Base-by-base conservation (phyloP, 78 protist genomes). In the Tieghemostelium lacteum region DNA sequence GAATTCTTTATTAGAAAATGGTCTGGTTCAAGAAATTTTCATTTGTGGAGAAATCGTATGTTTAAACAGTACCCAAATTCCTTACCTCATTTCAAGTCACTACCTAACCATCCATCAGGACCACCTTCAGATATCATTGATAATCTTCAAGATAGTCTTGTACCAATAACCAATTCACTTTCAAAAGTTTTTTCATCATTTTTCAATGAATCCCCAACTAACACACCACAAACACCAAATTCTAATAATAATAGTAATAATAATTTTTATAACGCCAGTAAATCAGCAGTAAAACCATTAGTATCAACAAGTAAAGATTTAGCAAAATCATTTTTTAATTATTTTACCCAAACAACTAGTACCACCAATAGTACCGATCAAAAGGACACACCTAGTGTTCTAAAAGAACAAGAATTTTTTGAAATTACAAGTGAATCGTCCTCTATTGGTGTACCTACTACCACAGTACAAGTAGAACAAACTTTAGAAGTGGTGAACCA, bases 31-130 rank as follows among this genome's bases (percentile, higher is more conserved):
- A 65, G 61, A 67, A 80, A 67, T 42, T 80, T 80, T 66, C 28
- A 67, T 6, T 54, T 57, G 17, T 80, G 88, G 88, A 49, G 60
- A 19, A 80, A 34, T 19, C 67, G 67, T 67, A 36, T 80, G 75
- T 67, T 55, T 40, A 36, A 28, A 40, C 22, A 37, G 6, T 24
- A 50, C 31, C 88, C 88, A 28, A 45, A 45, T 45, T 6, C n/a
- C 52, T 45, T 69, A 45, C 75, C 75, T 12, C 29, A 52, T 49
- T 52, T 72, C 74, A n/a, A n/a, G n/a, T 26, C 29, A 6, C 67
- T 67, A 39, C 88, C 88, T 17, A 49, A 67, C 29, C 88, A 80
- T 80, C 88, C 88, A 33, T 80, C 88, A 10, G 88, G 88, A 24
- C 88, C 88, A 40, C 87, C 87, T 5, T 26, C 60, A 39, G 88